Base-by-base conservation (phyloP, 306 rosid species). In the Pyrus pyrifolia region DNA sequence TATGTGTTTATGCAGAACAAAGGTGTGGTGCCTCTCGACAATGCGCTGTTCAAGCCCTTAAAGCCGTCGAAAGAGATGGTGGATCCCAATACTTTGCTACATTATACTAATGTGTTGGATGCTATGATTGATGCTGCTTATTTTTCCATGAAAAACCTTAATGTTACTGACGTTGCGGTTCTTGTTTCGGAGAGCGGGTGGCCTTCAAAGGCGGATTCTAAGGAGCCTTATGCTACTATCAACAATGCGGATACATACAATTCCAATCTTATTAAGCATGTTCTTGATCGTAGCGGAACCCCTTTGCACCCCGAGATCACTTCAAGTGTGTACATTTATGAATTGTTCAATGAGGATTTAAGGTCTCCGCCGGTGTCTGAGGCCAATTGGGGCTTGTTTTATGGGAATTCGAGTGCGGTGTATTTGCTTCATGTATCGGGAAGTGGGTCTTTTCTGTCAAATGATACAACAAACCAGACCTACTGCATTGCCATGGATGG, bases 71-170 rank as follows among this genome's bases (percentile, higher is more conserved):
- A 91, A 73, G 92, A 91, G 79, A 93, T 93, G 98, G 92, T 93
- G 3, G 98, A 93, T 72, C 97, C 98, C 15, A 93, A 93, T 71
- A 93, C 98, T 11, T 74, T 93, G 81, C 92, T 93, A 51, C 98
- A 93, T 46, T 93, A 93, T 72, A 89, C 97, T 12, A 93, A 83
- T 62, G 92, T 93, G 15, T 77, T 88, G 2, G 98, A 93, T 66
- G 98, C 98, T 2, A 91, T 91, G 98, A 85, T 93, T 13, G 98
- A 91, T 27, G 85, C 98, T 4, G 96, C 97, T 6, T 91, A 93
- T 69, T 85, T 82, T 73, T 93, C 98, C 4, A 93, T 93, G 97
- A 89, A 83, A 86, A 93, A 93, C 53, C 87, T 91, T 4, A 91
- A 93, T 63, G 22, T 93, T 30, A 88, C 96, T 0, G 96, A 91